Evolutionary conservation across 768 basidiomycete species (phyloP), one percentile per base, ranked within the genome.

Genomic region (Fomitopsis pulvina): DNA sequence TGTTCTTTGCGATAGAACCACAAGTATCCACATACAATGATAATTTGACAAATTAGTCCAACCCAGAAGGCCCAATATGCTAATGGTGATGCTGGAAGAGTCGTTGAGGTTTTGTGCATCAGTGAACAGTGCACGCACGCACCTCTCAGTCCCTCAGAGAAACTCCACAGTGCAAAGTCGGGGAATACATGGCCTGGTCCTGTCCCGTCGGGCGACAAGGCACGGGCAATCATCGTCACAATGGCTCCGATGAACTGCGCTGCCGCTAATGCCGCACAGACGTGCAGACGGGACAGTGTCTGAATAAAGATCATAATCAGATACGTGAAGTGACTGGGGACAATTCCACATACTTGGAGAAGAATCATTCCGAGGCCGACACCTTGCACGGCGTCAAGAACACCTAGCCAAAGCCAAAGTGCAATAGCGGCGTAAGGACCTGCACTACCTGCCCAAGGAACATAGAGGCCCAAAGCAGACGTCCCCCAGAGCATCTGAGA

Each of bases 1-100:
- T 95, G 92, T 68, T 95, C 92, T 71, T 91, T 92, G 66, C 92
- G 83, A 69, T 94, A 95, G 80, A 95, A 94, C 89, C 89, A 89
- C 74, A 93, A 92, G 71, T 95, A 95, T 20, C 92, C 92, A 52
- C 84, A 67, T 51, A 94, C 90, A 61, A 95, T 92, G 57, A 92
- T 66, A 47, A 95, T 61, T 63, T 92, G 89, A 63, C 81, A 87
- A 6, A 81, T 58, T 48, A 89, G 71, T 41, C 89, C 90, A 45
- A 93, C 68, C 92, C 92, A 95, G 75, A 95, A 95, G 40, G 87
- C 76, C 48, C 89, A 83, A 14, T 78, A 73, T 18, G 85, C 87
- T 79, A 92, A 83, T 20, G 89, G 89, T 58, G 89, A 91, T 54
- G 81, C 81, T 74, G 54, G 45, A 30, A 45, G 24, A 48, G 44